Conservation (phyloP, 2,329 filamentous ascomycete species). For the Pseudogymnoascus destructans region DNA sequence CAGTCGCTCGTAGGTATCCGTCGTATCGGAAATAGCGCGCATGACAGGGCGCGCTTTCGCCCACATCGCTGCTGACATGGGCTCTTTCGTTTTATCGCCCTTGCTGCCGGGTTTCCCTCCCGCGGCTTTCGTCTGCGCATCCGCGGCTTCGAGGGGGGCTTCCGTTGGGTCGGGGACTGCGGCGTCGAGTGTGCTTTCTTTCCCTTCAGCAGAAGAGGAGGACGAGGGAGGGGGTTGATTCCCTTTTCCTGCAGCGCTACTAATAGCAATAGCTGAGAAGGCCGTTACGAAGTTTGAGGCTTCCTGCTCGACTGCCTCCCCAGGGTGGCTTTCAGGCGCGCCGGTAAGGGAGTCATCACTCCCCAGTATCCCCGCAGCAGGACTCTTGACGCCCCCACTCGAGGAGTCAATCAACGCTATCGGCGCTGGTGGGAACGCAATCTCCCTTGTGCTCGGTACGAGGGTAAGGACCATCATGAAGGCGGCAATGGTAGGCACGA, state of each 20-base stretch:
- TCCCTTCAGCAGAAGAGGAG: conserved; percentile 27
- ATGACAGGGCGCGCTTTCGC: conserved; percentile 61
- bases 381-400: conserved; percentile 65
- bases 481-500: conserved; percentile 46
- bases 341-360: conserved; percentile 68
- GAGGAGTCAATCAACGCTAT: conserved; percentile 56
- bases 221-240: conserved; percentile 30
- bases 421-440: conserved; percentile 66
- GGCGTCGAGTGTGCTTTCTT: conserved; percentile 32
- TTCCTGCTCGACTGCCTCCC: conserved; percentile 72
- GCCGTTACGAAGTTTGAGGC: conserved; percentile 68
- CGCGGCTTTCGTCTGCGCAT: conserved; percentile 37
- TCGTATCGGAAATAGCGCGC: conserved; percentile 46
- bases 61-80: conserved; percentile 67
- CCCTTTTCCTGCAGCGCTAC: conserved; percentile 66
- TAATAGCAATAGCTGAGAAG: conserved; percentile 58
- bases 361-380: conserved; percentile 60
- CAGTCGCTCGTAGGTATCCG: conserved; percentile 51
- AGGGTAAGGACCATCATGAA: conserved; percentile 53
- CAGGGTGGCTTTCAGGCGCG: conserved; percentile 69
- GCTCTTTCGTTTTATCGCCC: conserved; percentile 67
- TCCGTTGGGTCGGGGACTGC: conserved; percentile 48
- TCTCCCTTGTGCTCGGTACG: conserved; percentile 45
- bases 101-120: conserved; percentile 37
- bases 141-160: conserved; percentile 38